A percentile compares a stretch with the other conserved stretches of the same genome.
Conservation (phyloP, 2,329 filamentous ascomycete species). For the Epichloe hybrida region DNA sequence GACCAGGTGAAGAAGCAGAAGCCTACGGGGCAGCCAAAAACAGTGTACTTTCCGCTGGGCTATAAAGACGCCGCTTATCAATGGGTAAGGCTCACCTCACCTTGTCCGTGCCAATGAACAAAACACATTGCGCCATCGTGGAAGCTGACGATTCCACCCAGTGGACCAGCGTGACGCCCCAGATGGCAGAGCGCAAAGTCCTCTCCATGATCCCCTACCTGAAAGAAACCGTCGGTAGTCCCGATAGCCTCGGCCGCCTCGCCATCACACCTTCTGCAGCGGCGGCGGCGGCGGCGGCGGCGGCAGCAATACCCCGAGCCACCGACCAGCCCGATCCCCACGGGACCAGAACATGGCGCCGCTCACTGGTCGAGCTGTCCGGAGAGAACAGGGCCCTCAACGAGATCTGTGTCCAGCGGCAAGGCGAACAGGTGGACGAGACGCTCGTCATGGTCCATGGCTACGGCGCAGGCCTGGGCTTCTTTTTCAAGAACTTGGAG, state of each 20-base stretch:
- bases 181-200: conserved; percentile 75
- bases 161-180: conserved; percentile 79
- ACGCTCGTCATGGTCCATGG: conserved; percentile 93
- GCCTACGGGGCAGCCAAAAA: conserved; percentile 11
- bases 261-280: too few species aligned
- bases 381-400: conserved; percentile 83
- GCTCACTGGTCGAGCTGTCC: conserved; percentile 67
- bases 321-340: conserved; percentile 55
- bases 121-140: background rate
- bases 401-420: conserved; percentile 79
- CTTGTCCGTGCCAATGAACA: background rate
- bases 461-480: conserved; percentile 89
- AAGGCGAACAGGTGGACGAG: conserved; percentile 67
- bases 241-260: conserved; percentile 11
- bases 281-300: too few species aligned
- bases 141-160: conserved; percentile 19
- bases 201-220: conserved; percentile 77
- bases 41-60: conserved; percentile 62
- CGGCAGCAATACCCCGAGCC: conserved; percentile 7
- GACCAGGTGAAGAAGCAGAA: conserved; percentile 15
- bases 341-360: conserved; percentile 75
- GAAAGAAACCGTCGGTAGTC: conserved; percentile 57
- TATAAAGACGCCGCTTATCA: conserved; percentile 87
- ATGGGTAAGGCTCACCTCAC: conserved; percentile 48
- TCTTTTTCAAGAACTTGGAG: conserved; percentile 98